Base-by-base conservation (phyloP, 441 rosid species). In the Populus hybrid region DNA sequence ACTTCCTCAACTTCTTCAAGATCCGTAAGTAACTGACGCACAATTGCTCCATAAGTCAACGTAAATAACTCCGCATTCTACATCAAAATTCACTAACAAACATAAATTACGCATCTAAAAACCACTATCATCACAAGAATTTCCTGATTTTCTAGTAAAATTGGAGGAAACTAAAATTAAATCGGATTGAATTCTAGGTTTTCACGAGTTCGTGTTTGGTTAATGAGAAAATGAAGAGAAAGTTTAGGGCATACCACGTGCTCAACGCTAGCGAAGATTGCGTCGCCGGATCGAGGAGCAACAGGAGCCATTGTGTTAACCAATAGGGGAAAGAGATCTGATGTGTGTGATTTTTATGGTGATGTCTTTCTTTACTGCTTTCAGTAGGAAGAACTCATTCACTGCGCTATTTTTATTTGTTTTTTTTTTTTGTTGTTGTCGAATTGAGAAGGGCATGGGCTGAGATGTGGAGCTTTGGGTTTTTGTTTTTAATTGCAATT, bases 1-100 rank as follows among this genome's bases (percentile, higher is more conserved):
- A 95, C 98, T 84, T 95, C 97, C 54, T 95, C 97, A 36, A 92
- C 97, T 81, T 94, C 99, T 87, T 95, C 99, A 76, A 95, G 84
- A 81, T 95, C 99, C 54, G 97, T 95, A 70, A 95, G 93, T 88
- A 95, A 82, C 74, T 92, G 98, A 34, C 98, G 93, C 82, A 94
- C 98, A 38, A 91, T 90, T 30, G 97, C 97, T 42, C 97, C 98
- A 77, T 95, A 94, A 16, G 99, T 92, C 80, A 94, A 84, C 1
- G 95, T 94, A 82, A 95, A 94, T 74, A 94, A 86, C 88, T 95
- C 99, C 5, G 97, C 95, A 79, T 95, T 95, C 98, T 93, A 77
- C 88, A 86, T 23, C 75, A 78, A 34, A 40, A 65, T 72, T 61
- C 77, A 66, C 75, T 34, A 8, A 4, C 34, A 50, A 67, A n/a